A percentile compares a stretch with the other conserved stretches of the same genome.
phyloP scores from a whole-genome alignment of 768 basidiomycete genomes.

The Lactarius vividus region DNA sequence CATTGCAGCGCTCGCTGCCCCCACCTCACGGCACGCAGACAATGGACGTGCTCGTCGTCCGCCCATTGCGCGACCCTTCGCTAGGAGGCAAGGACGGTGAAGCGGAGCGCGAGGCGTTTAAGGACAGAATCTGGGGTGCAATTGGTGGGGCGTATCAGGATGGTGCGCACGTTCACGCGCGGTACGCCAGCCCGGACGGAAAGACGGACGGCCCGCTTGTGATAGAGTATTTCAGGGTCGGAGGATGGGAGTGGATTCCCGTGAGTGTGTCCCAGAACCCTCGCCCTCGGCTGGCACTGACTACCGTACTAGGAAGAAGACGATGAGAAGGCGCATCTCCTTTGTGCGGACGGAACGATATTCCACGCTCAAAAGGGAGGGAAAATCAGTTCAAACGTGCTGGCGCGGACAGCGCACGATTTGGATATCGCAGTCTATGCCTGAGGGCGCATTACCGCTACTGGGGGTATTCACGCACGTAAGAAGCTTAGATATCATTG shows the following conservation, averaged over 20 bases:
- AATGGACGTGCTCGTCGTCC: slow-evolving; percentile 74
- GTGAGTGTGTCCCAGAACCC: slow-evolving; percentile 42
- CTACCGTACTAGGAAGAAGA: slow-evolving; percentile 46
- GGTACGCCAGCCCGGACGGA: slow-evolving; percentile 41
- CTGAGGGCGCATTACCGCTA: slow-evolving; percentile 30
- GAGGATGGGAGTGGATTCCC: slow-evolving; percentile 85
- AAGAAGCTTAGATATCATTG: slow-evolving; percentile 6
- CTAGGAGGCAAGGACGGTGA: slow-evolving; percentile 40
- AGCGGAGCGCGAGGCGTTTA: slow-evolving; percentile 49
- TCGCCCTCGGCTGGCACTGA: slow-evolving; percentile 1
- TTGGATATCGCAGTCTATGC: slow-evolving; percentile 49
- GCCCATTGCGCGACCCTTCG: slow-evolving; percentile 63
- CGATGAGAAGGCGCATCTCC: slow-evolving; percentile 61
- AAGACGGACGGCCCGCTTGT: slow-evolving; percentile 51
- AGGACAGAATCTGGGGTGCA: slow-evolving; percentile 50
- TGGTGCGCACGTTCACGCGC: slow-evolving; percentile 69
- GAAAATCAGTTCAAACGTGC: slow-evolving; percentile 49
- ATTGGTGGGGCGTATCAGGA: slow-evolving; percentile 72
- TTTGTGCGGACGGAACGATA: slow-evolving; percentile 81
- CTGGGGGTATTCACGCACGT: background rate
- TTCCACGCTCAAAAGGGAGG: slow-evolving; percentile 60
- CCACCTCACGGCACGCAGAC: slow-evolving; percentile 39
- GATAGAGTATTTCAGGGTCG: slow-evolving; percentile 76
- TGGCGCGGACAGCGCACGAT: slow-evolving; percentile 35
- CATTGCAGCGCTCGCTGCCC: slow-evolving; percentile 50